Base-by-base conservation (phyloP, 371 early-diverging fungal genomes). In the Neoconidiobolus thromboides region DNA sequence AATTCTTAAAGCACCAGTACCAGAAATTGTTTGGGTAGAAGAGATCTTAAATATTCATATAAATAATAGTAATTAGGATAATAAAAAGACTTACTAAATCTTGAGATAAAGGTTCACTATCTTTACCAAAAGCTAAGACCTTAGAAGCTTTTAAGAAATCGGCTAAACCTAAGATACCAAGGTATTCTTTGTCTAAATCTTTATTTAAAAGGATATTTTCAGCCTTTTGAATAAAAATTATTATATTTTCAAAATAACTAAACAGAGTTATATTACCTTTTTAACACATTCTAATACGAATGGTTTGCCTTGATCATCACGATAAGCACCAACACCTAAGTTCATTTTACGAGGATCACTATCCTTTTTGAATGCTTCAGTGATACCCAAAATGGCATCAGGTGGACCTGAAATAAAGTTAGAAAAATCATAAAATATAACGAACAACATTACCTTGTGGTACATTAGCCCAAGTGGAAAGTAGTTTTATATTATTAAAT, bases 241-340 rank as follows among this genome's bases (percentile, higher is more conserved):
- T n/a, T 44, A 49, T 36, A 14, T 46, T 38, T 14, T 14, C 49
- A 56, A 43, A 7, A 39, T 40, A 38, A 44, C 56, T 53, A 5
- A 9, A 50, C 38, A 12, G 49, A 39, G 48, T 39, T 12, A 3
- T 10, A 42, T 62, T 72, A 83, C 87, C 83, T 91, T 89, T 64
- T 82, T 76, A 61, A 95, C 95, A 56, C 82, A 81, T 67, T 65
- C 71, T 66, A 96, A 78, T 47, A 96, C 94, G 65, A 79, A 93
- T 55, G 96, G 96, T 75, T 91, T 88, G 63, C 90, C 90, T 56
- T 73, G 75, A 73, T 96, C 94, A 68, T 92, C 91, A 68, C 96
- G 86, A 76, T 95, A 97, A 43, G 96, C 98, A 68, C 98, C 98
- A 38, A 94, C 96, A 66, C 97, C 94, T 61, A 97, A 77, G 79